Evolutionary conservation across 495 filamentous ascomycete genomes (phyloP).

Genomic region (Trichocladium antarcticum): DNA sequence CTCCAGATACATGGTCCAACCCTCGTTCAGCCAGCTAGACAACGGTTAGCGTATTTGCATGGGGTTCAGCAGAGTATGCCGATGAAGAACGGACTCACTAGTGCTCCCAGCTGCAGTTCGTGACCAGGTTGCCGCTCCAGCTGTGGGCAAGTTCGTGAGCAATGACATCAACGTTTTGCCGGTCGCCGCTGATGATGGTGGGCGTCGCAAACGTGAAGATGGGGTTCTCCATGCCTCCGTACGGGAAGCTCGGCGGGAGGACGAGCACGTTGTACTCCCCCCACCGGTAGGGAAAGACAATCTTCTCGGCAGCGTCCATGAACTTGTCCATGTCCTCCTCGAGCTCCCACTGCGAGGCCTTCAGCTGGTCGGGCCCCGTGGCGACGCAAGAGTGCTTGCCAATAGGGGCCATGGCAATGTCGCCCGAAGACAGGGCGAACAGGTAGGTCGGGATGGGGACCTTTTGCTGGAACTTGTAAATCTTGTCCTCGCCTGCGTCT

Average conservation of each 20-base stretch:
- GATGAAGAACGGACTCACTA: constrained; percentile 41
- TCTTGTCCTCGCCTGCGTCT: constrained; percentile 38
- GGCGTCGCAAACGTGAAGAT: constrained; percentile 90
- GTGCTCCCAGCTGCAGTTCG: constrained; percentile 87
- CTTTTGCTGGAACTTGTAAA: constrained; percentile 77
- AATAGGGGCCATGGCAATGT: constrained; percentile 72
- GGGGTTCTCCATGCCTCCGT: constrained; percentile 90
- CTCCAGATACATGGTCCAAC: constrained; percentile 92
- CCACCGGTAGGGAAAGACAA: constrained; percentile 85
- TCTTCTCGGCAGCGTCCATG: constrained; percentile 75
- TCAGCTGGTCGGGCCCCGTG: constrained; percentile 76
- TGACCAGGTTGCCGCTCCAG: constrained; percentile 91
- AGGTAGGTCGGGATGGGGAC: constrained; percentile 92
- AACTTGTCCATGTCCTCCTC: constrained; percentile 83
- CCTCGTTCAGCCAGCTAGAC: constrained; percentile 76
- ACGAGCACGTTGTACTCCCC: constrained; percentile 90
- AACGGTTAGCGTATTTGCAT: constrained; percentile 5
- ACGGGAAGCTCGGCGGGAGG: constrained; percentile 82
- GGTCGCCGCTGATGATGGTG: constrained; percentile 81
- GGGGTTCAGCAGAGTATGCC: too few relatives aligned
- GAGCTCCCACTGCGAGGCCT: constrained; percentile 78
- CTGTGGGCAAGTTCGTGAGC: constrained; percentile 86
- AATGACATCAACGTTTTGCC: constrained; percentile 92
- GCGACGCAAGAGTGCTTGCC: constrained; percentile 75
- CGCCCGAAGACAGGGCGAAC: constrained; percentile 83